Evolutionary conservation across 495 filamentous ascomycete genomes (phyloP).

Genomic region (Hapsidospora chrysogenum): DNA sequence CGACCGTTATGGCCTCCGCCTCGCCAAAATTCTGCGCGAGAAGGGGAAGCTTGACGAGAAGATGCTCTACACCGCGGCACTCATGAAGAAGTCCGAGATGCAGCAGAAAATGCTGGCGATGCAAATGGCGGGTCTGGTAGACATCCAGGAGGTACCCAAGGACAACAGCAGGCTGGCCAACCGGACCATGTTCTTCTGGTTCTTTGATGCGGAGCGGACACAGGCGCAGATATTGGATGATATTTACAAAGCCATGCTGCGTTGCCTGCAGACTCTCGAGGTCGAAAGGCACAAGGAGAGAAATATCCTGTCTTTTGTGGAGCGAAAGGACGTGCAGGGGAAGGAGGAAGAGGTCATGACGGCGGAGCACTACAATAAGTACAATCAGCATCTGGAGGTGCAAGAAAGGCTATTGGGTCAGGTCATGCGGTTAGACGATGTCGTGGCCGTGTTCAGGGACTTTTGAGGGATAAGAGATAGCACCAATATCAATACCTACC

Average conservation of each 20-base stretch:
- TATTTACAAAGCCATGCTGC: constrained; percentile 78
- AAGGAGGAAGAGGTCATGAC: constrained; percentile 62
- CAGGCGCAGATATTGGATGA: constrained; percentile 49
- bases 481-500: too few relatives aligned
- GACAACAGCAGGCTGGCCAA: constrained; percentile 60
- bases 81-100: constrained; percentile 65
- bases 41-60: constrained; percentile 91
- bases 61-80: constrained; percentile 49
- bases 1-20: constrained; percentile 55
- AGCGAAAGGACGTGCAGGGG: constrained; percentile 67
- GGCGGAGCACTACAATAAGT: constrained; percentile 43
- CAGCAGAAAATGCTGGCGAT: constrained; percentile 66
- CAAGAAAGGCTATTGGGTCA: constrained; percentile 67
- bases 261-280: constrained; percentile 57
- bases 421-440: constrained; percentile 62
- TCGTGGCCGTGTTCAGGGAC: constrained; percentile 70
- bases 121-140: constrained; percentile 66
- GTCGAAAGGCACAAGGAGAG: constrained; percentile 51
- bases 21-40: constrained; percentile 63
- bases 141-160: constrained; percentile 81
- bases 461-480: too few relatives aligned
- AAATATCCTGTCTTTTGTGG: constrained; percentile 55
- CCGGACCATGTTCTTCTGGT: constrained; percentile 79
- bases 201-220: constrained; percentile 60
- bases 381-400: constrained; percentile 48